These are phyloP conservation scores for Pestalotiopsis sp. DNA, from an alignment of 2,329 filamentous ascomycete species.

Conservation along the genomic window DNA sequence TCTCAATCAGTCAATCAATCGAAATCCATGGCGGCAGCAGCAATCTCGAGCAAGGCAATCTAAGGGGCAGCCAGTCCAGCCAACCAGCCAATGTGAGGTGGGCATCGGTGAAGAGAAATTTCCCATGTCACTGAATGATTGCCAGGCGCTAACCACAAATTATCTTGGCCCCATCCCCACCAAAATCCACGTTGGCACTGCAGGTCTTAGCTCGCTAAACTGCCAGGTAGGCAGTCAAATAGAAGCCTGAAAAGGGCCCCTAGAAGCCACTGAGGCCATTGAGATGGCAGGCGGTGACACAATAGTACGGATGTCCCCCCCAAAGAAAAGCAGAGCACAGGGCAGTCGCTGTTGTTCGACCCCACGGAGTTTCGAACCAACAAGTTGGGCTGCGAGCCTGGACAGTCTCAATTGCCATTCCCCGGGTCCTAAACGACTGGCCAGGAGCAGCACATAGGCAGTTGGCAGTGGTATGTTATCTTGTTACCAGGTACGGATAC, in stretches of 20 bases:
- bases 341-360: background rate
- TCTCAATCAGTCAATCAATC: background rate
- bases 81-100: slow-evolving; percentile 7
- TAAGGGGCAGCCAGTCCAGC: background rate
- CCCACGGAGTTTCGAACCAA: background rate
- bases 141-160: slow-evolving; percentile 3
- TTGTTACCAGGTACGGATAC: too few relatives aligned
- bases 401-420: background rate
- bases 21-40: background rate
- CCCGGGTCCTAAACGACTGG: background rate
- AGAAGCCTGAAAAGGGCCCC: background rate
- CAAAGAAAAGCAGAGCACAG: slow-evolving; percentile 1
- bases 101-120: slow-evolving; percentile 29
- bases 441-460: too few relatives aligned
- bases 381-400: background rate
- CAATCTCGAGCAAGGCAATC: background rate
- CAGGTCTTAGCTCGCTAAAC: background rate
- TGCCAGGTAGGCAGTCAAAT: background rate
- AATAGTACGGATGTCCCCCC: background rate
- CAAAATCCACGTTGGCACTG: slow-evolving; percentile 6
- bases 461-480: too few relatives aligned
- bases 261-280: background rate
- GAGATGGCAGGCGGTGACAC: background rate
- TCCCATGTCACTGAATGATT: slow-evolving; percentile 18
- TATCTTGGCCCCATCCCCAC: background rate